Base-by-base conservation (phyloP, 495 filamentous ascomycete species). In the Penicillium flavigenum region DNA sequence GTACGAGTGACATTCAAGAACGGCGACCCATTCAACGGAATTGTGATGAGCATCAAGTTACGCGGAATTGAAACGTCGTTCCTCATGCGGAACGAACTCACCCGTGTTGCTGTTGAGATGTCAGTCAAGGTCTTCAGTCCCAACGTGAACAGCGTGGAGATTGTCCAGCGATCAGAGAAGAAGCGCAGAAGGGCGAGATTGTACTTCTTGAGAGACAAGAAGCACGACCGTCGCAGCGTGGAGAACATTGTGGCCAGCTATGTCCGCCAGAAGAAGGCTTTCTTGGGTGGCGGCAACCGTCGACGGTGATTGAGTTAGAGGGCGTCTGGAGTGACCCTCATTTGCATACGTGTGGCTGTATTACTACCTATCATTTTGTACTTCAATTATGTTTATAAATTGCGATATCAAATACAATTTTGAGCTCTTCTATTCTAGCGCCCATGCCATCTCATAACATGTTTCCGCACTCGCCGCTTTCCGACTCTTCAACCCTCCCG, bases 81-180 rank as follows among this genome's bases (percentile, higher is more conserved):
- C 43, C 72, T 96, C 58, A 78, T 99, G 51, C 81, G 94, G 26
- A 92, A 91, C 64, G 83, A 92, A 61, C 70, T 99, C 52, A 86
- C 85, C 43, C 81, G 87, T 52, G 83, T 94, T 6, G 89, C 90
- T 46, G 91, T 96, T n/a, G 94, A 99, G 83, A 92, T 96, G 90
- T 96, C 90, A 83, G 90, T 87, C 68, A 99, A 98, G 82, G 77
- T 96, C 49, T 98, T 91, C 77, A 87, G 81, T 60, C 92, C 92
- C 58, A 90, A 89, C 70, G 87, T 98, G 48, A 82, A 88, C 64
- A 89, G 89, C 56, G 88, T 99, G 65, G 95, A 99, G 77, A 86
- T 99, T 61, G 89, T 98, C 72, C 88, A 96, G 84, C 81, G 92
- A 51, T 80, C 81, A 53, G 78, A 81, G 72, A 92, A 89, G 86